Base-by-base conservation (phyloP, 345 rosid genomes). In the Raphanus sativus region DNA sequence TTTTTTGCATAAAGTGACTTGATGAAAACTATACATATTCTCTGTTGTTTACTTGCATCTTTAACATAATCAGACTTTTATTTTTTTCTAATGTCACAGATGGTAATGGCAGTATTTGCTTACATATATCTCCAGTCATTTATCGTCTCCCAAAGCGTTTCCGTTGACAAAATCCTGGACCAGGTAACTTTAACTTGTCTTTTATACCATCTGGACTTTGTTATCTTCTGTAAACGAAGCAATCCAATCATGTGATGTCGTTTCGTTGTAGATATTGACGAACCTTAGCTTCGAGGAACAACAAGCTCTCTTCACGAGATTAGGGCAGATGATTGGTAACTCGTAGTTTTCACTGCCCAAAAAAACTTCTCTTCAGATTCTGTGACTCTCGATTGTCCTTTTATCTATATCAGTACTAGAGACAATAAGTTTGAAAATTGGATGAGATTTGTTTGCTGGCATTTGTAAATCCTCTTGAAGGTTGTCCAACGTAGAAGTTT, bases 91-190 rank as follows among this genome's bases (percentile, higher is more conserved):
- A 71, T 30, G 29, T 80, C 77, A 75, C 81, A 94, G 98, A 94
- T 94, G 97, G 97, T 94, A 74, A 94, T 94, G 98, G 98, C 98
- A 0, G 98, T 94, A 70, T 94, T 94, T 84, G 93, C 98, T 10
- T 94, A 88, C 84, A 94, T 94, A 84, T 94, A 92, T 80, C 98
- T 90, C 77, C 98, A 94, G 78, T 91, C 97, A n/a, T 94, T 94
- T 42, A 82, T 94, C 3, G 87, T 87, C 75, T 83, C 89, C 32
- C 87, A 88, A 85, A 87, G 83, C 74, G 69, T 86, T 63, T 85
- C 93, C 0, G 89, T 88, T 40, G 98, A 94, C 75, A 88, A 85
- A 80, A 84, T 92, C 65, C 77, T 94, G 83, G 95, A 90, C 72
- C 94, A 85, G 97, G 98, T 94, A 85, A 8, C 42, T 52, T 0